phyloP scores from a whole-genome alignment of 1,139 yeast genomes.

The Blastobotrys petasosporus region DNA sequence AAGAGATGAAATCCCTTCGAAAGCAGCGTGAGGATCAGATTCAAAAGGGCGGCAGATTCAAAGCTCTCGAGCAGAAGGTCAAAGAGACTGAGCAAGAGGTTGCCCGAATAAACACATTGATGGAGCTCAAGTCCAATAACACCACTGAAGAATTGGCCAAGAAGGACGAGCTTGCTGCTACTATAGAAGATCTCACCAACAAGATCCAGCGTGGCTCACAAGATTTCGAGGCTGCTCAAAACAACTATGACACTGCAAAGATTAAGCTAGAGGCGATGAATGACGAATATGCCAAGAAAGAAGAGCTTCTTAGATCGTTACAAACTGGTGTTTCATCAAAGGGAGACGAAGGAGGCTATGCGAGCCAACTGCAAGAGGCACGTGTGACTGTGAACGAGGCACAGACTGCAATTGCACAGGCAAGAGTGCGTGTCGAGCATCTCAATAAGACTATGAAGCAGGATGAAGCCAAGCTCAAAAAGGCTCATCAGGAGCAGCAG shows the following conservation, averaged over 20 bases:
- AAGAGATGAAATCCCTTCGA: constrained; percentile 56
- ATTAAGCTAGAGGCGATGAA: constrained; percentile 42
- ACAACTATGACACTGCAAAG: constrained; percentile 43
- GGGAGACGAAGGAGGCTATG: constrained; percentile 72
- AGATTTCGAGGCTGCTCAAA: constrained; percentile 32
- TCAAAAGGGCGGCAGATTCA: constrained; percentile 55
- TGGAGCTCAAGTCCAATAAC: constrained; percentile 53
- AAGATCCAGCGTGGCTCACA: constrained; percentile 20
- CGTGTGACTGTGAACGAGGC: constrained; percentile 53
- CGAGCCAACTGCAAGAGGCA: constrained; percentile 62
- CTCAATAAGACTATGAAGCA: constrained; percentile 47
- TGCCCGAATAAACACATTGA: constrained; percentile 61
- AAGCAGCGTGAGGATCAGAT: constrained; percentile 53
- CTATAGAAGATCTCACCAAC: constrained; percentile 22
- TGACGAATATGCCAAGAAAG: constrained; percentile 53
- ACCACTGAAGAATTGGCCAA: constrained; percentile 43
- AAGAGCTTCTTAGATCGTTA: constrained; percentile 74
- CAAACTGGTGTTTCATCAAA: constrained; percentile 87
- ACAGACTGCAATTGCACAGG: constrained; percentile 53
- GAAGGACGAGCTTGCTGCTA: constrained; percentile 22
- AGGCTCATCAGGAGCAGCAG: constrained; percentile 52
- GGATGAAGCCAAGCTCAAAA: constrained; percentile 47
- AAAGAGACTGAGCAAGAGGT: constrained; percentile 56
- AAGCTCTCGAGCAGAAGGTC: constrained; percentile 55
- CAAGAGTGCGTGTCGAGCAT: constrained; percentile 54